A percentile compares a stretch with the other conserved stretches of the same genome.
These are phyloP conservation scores for Penicillium pancosmium DNA, from an alignment of 495 filamentous ascomycete genomes.

Conservation along the genomic window DNA sequence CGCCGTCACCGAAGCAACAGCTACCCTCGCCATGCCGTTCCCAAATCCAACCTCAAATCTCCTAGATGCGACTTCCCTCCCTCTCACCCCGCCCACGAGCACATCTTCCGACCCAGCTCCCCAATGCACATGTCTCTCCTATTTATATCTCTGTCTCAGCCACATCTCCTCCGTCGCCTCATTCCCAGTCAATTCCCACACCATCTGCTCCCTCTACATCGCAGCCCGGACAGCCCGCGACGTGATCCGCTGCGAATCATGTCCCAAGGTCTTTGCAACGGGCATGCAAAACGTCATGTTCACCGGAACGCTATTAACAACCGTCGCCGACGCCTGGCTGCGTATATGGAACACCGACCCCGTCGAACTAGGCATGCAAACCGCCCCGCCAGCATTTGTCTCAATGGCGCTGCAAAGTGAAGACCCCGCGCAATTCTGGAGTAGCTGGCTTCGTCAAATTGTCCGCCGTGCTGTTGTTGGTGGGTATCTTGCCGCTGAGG, in stretches of 20 bases:
- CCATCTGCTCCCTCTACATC: slow-evolving; percentile 59
- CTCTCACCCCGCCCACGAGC: slow-evolving; percentile 31
- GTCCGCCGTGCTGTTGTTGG: slow-evolving; percentile 45
- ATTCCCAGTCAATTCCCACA: slow-evolving; percentile 47
- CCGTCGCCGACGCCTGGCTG: slow-evolving; percentile 61
- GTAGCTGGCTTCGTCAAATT: slow-evolving; percentile 41
- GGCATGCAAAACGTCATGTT: slow-evolving; percentile 68
- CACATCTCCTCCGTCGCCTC: slow-evolving; percentile 46
- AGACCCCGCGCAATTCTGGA: slow-evolving; percentile 37
- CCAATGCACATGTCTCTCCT: slow-evolving; percentile 48
- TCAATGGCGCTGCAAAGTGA: slow-evolving; percentile 28
- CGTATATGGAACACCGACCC: slow-evolving; percentile 41
- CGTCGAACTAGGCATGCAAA: slow-evolving; percentile 38
- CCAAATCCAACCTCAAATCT: slow-evolving; percentile 29
- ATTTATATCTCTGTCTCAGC: slow-evolving; percentile 49
- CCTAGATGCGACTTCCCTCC: slow-evolving; percentile 26
- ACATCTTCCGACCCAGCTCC: slow-evolving; percentile 25
- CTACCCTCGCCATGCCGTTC: slow-evolving; percentile 38
- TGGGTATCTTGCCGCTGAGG: slow-evolving; percentile 26
- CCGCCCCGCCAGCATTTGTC: slow-evolving; percentile 37
- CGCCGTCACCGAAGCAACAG: slow-evolving; percentile 40
- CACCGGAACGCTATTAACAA: slow-evolving; percentile 63
- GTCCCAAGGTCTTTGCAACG: slow-evolving; percentile 51
- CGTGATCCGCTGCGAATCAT: slow-evolving; percentile 60
- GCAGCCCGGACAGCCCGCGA: slow-evolving; percentile 58